Conservation (phyloP, 2,329 filamentous ascomycete species). For the Talaromyces islandicus region DNA sequence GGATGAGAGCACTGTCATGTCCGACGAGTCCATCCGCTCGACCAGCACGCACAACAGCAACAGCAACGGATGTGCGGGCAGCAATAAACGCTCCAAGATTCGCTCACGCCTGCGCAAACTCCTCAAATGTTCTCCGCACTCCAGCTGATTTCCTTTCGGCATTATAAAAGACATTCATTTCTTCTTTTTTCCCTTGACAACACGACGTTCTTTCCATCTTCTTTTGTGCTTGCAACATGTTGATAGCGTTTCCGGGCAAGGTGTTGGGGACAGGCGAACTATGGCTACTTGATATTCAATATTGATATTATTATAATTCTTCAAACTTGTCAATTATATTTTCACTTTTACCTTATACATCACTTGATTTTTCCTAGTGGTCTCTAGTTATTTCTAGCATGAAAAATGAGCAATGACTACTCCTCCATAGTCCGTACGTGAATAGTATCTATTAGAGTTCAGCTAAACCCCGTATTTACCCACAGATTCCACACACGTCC, state of each 20-base stretch:
- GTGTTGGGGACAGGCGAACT: neutral
- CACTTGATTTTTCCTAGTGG: neutral
- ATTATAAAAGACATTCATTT: neutral
- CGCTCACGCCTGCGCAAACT: conserved; percentile 6
- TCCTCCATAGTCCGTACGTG: neutral
- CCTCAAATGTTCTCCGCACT: neutral
- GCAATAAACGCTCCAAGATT: conserved; percentile 4
- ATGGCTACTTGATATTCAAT: neutral
- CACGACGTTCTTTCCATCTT: neutral
- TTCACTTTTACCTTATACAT: neutral
- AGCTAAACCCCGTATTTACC: neutral
- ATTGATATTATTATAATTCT: neutral
- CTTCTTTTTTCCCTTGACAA: neutral
- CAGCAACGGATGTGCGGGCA: neutral
- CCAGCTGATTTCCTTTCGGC: neutral
- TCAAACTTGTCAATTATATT: neutral
- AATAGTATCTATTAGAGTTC: neutral
- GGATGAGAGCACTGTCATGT: conserved; percentile 17
- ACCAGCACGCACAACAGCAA: neutral
- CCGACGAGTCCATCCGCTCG: neutral
- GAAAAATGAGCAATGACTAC: neutral
- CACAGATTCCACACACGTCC: neutral
- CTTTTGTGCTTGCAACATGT: neutral
- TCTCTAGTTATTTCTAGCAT: neutral
- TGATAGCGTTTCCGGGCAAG: neutral